Percentiles rank a stretch among this genome's conserved stretches.
These are phyloP conservation scores for Jacaranda copaia DNA, from an alignment of 257 asterid genomes.

Conservation along the genomic window DNA sequence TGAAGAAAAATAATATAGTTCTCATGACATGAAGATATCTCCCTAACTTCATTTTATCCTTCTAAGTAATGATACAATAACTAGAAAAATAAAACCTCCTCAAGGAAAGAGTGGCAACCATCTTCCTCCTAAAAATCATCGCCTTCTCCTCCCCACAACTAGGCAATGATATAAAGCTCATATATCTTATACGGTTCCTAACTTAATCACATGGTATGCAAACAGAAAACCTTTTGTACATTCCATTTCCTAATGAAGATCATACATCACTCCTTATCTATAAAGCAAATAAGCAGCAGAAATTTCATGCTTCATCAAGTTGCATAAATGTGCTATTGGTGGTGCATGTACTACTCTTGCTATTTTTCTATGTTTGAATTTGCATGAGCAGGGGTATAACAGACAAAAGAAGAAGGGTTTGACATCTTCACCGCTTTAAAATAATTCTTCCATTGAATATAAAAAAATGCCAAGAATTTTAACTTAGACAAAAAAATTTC, in stretches of 20 bases:
- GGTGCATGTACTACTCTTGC: neutral
- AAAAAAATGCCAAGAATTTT: neutral
- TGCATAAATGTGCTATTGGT: neutral
- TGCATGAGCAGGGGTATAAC: neutral
- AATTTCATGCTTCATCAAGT: slow-evolving; percentile 6
- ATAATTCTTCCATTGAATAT: neutral
- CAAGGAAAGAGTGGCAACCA: neutral
- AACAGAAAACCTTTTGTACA: neutral
- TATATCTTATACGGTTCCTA: neutral
- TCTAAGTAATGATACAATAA: neutral
- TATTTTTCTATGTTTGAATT: neutral
- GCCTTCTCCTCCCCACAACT: neutral
- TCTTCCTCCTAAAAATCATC: neutral
- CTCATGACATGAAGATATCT: neutral
- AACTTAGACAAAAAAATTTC: neutral
- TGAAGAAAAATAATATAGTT: neutral
- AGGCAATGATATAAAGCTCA: neutral
- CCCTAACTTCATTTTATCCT: neutral
- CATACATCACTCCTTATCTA: neutral
- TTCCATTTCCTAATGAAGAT: neutral
- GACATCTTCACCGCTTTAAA: neutral
- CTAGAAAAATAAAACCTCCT: neutral
- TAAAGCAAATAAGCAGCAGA: neutral
- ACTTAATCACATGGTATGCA: neutral
- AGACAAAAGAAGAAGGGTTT: neutral